phyloP scores from a whole-genome alignment of 2,329 filamentous ascomycete species.

The Alternaria sp. region DNA sequence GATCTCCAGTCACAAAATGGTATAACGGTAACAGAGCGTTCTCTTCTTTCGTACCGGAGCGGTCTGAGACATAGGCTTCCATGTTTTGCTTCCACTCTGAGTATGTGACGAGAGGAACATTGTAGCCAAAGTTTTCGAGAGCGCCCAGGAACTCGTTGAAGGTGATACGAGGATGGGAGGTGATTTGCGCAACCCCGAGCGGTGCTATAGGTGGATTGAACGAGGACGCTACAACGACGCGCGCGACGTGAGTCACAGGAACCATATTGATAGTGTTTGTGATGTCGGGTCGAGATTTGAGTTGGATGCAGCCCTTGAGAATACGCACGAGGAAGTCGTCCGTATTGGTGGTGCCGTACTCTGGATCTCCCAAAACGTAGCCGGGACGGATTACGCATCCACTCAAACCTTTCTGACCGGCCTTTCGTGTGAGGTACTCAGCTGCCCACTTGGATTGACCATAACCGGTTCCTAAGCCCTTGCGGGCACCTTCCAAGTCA shows the following conservation, averaged over 20 bases:
- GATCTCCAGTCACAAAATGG: slow-evolving; percentile 74
- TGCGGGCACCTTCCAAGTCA: slow-evolving; percentile 77
- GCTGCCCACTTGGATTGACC: slow-evolving; percentile 90
- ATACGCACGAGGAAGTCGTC: slow-evolving; percentile 93
- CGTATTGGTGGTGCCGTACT: slow-evolving; percentile 74
- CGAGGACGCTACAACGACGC: slow-evolving; percentile 78
- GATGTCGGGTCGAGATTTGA: slow-evolving; percentile 76
- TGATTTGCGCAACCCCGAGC: slow-evolving; percentile 76
- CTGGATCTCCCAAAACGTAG: slow-evolving; percentile 80
- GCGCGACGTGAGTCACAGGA: slow-evolving; percentile 82
- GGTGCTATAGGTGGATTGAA: slow-evolving; percentile 67
- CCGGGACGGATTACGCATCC: slow-evolving; percentile 83
- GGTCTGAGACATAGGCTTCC: slow-evolving; percentile 70
- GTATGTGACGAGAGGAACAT: slow-evolving; percentile 72
- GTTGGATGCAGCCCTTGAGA: slow-evolving; percentile 85
- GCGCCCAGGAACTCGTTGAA: slow-evolving; percentile 80
- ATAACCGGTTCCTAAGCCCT: slow-evolving; percentile 84
- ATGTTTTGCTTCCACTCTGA: slow-evolving; percentile 72
- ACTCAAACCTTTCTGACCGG: slow-evolving; percentile 76
- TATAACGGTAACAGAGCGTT: slow-evolving; percentile 75
- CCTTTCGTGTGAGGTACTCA: slow-evolving; percentile 77
- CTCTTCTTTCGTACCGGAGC: slow-evolving; percentile 67
- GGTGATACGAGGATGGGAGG: slow-evolving; percentile 77
- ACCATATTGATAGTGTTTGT: slow-evolving; percentile 89
- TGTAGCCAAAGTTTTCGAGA: slow-evolving; percentile 77